These are phyloP conservation scores for Cladobotryum mycophilum DNA, from an alignment of 2,329 filamentous ascomycete species.

Conservation along the genomic window DNA sequence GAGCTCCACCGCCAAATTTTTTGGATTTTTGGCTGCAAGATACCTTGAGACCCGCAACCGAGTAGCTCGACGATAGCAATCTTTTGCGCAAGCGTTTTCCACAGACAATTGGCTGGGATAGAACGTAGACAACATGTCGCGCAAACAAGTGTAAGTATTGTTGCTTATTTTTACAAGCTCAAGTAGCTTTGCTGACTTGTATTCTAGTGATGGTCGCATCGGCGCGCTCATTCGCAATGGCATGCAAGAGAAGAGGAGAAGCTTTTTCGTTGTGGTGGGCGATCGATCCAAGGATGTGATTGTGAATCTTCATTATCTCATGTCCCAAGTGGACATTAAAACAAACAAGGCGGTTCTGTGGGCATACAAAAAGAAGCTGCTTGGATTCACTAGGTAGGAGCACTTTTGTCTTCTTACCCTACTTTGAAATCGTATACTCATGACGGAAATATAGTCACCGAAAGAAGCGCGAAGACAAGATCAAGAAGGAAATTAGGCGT, in stretches of 20 bases:
- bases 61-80: constrained; percentile 15
- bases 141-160: constrained; percentile 47
- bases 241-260: constrained; percentile 91
- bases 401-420: too few relatives aligned
- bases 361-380: constrained; percentile 97
- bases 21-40: constrained; percentile 24
- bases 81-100: constrained; percentile 24
- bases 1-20: constrained; percentile 31
- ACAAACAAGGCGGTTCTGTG: constrained; percentile 88
- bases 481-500: constrained; percentile 96
- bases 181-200: background rate
- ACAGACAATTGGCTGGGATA: constrained; percentile 20
- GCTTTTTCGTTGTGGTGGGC: constrained; percentile 95
- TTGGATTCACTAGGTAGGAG: constrained; percentile 73
- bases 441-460: constrained; percentile 58
- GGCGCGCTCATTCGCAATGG: constrained; percentile 87
- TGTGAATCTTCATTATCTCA: constrained; percentile 86
- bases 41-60: constrained; percentile 18
- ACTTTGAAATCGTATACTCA: background rate
- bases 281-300: constrained; percentile 92
- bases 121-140: constrained; percentile 44
- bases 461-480: constrained; percentile 96
- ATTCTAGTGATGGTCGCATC: constrained; percentile 73
- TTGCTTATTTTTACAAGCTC: background rate
- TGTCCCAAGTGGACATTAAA: constrained; percentile 83